Conservation (phyloP, 1,284 basidiomycete species). For the Cutaneotrichosporon curvatum region DNA sequence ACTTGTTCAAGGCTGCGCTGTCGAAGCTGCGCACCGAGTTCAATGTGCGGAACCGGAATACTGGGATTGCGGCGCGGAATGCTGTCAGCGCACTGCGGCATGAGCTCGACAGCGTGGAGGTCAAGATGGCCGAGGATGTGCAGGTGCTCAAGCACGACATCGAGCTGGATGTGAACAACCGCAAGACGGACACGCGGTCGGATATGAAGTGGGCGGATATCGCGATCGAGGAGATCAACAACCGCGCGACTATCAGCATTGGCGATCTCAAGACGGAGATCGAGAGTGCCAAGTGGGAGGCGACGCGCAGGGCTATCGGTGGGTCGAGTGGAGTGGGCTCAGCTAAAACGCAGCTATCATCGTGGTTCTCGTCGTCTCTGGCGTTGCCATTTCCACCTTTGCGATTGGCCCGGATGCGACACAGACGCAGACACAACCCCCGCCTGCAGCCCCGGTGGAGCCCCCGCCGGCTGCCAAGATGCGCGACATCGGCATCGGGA, state of each 20-base stretch:
- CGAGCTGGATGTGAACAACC: slow-evolving; percentile 90
- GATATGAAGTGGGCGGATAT: slow-evolving; percentile 84
- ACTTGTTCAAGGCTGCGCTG: slow-evolving; percentile 87
- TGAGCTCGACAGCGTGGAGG: slow-evolving; percentile 78
- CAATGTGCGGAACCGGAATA: slow-evolving; percentile 74
- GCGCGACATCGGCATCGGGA: slow-evolving; percentile 34
- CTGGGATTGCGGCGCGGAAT: slow-evolving; percentile 72
- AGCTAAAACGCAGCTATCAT: slow-evolving; percentile 30
- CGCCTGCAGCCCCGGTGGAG: slow-evolving; percentile 2
- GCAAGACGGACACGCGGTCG: slow-evolving; percentile 86
- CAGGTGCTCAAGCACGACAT: slow-evolving; percentile 67
- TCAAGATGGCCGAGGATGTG: slow-evolving; percentile 91
- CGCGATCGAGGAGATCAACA: slow-evolving; percentile 79
- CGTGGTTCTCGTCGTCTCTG: slow-evolving; percentile 18
- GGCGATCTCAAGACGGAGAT: slow-evolving; percentile 80
- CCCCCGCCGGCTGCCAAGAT: slow-evolving; percentile 16
- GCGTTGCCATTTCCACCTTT: slow-evolving; percentile 13
- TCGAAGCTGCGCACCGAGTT: slow-evolving; percentile 86
- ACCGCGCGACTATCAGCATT: slow-evolving; percentile 74
- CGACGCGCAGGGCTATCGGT: slow-evolving; percentile 78
- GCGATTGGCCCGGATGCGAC: slow-evolving; percentile 10
- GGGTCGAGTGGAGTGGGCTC: slow-evolving; percentile 12
- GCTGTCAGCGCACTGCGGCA: slow-evolving; percentile 69
- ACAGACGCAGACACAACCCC: slow-evolving; percentile 2
- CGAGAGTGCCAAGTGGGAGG: slow-evolving; percentile 86